Percentiles rank a stretch among this genome's conserved stretches.
phyloP scores from a whole-genome alignment of 495 filamentous ascomycete genomes.

The Aspergillus asperescens region DNA sequence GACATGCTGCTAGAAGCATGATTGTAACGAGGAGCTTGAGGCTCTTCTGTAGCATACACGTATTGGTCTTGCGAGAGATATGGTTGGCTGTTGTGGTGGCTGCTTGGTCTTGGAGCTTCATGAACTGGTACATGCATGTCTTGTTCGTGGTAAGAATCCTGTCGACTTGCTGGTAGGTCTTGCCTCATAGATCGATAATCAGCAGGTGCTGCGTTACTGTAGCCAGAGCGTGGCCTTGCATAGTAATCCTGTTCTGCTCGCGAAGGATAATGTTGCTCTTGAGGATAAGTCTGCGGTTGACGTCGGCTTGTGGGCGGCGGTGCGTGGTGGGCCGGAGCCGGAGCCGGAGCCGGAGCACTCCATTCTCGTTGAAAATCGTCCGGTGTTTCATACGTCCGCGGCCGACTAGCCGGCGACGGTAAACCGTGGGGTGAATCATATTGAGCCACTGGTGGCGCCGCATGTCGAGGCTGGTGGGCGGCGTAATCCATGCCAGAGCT shows the following conservation, averaged over 20 bases:
- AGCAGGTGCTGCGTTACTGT: slow-evolving; percentile 24
- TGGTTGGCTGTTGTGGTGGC: slow-evolving; percentile 14
- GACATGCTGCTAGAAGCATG: slow-evolving; percentile 12
- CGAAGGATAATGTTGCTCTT: slow-evolving; percentile 21
- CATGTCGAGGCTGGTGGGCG: slow-evolving; percentile 19
- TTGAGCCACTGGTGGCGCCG: slow-evolving; percentile 15
- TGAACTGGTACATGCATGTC: slow-evolving; percentile 13
- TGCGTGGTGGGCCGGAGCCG: slow-evolving; percentile 5
- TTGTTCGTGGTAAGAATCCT: slow-evolving; percentile 14
- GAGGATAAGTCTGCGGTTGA: slow-evolving; percentile 8
- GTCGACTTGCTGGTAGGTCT: slow-evolving; percentile 14
- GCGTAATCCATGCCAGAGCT: slow-evolving; percentile 15
- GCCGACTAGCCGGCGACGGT: slow-evolving; percentile 16
- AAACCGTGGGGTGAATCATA: slow-evolving; percentile 24
- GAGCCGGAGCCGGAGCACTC: slow-evolving; percentile 19
- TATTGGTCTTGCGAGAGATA: slow-evolving; percentile 13
- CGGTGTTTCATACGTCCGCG: slow-evolving; percentile 28
- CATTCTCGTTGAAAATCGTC: slow-evolving; percentile 31
- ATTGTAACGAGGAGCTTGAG: slow-evolving; percentile 11
- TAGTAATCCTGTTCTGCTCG: slow-evolving; percentile 15
- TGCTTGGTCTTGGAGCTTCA: slow-evolving; percentile 18
- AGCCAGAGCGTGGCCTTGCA: slow-evolving; percentile 27
- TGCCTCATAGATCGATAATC: slow-evolving; percentile 27
- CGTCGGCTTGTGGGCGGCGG: slow-evolving; percentile 9
- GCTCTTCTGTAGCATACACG: slow-evolving; percentile 4